Evolutionary conservation across 768 basidiomycete genomes (phyloP), one percentile per base, ranked within the genome.

Genomic region (Rhodosporidiobolus sp.): DNA sequence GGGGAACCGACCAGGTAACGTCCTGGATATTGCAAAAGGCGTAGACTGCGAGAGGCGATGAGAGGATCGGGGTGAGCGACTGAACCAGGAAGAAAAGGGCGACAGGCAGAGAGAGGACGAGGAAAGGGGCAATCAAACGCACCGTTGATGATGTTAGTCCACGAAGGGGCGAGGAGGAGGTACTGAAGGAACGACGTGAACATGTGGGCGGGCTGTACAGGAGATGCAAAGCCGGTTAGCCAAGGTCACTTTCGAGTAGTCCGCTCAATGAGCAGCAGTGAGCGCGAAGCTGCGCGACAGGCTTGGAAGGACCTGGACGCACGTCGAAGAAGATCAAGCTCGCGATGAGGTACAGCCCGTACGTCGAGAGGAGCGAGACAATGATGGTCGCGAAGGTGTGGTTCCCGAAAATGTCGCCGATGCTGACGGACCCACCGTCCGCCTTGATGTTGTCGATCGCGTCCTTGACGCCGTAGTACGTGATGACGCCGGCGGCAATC

Each of bases 201-300:
- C 92, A 99, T 91, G 80, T 99, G 96, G 92, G 94, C 96, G 4
- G 95, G 95, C 76, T 98, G 52, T 20, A n/a, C n/a, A n/a, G n/a
- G n/a, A n/a, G n/a, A n/a, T n/a, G n/a, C n/a, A n/a, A n/a, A n/a
- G n/a, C n/a, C n/a, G n/a, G n/a, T n/a, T n/a, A n/a, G n/a, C n/a
- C n/a, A n/a, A n/a, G n/a, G n/a, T n/a, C n/a, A n/a, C n/a, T n/a
- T n/a, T n/a, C n/a, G n/a, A n/a, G n/a, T n/a, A n/a, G n/a, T n/a
- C n/a, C n/a, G n/a, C n/a, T n/a, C n/a, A n/a, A n/a, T n/a, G n/a
- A n/a, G n/a, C n/a, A n/a, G n/a, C n/a, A n/a, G n/a, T n/a, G n/a
- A n/a, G n/a, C n/a, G n/a, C n/a, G 38, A 43, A 14, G 38, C 38
- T 7, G 8, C 38, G 38, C 38, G 38, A 43, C 14, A 14, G 38